phyloP scores from a whole-genome alignment of 352 stramenopile genomes.

The Nothophytophthora sp. region DNA sequence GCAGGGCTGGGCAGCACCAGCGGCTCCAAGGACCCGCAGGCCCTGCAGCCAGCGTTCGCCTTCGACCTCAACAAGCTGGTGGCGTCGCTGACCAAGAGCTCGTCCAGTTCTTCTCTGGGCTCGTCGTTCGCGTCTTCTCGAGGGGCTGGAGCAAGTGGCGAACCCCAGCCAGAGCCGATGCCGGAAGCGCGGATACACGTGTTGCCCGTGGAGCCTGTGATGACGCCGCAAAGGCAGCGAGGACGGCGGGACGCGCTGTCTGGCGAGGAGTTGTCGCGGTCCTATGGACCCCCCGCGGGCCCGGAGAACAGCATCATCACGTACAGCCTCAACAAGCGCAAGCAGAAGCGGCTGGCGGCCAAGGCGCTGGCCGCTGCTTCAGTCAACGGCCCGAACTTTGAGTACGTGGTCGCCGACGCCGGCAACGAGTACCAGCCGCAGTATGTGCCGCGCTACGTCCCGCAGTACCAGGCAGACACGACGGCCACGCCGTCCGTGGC shows the following conservation, averaged over 20 bases:
- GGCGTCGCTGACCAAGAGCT: slow-evolving; percentile 34
- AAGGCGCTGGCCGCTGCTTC: slow-evolving; percentile 36
- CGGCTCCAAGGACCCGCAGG: slow-evolving; percentile 31
- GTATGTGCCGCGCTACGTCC: slow-evolving; percentile 35
- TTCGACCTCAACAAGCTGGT: slow-evolving; percentile 65
- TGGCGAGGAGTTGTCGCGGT: slow-evolving; percentile 28
- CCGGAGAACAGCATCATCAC: slow-evolving; percentile 52
- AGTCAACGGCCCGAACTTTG: slow-evolving; percentile 24
- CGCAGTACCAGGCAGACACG: slow-evolving; percentile 31
- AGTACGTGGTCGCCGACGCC: slow-evolving; percentile 32
- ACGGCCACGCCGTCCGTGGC: background rate
- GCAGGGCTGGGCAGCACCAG: slow-evolving; percentile 33
- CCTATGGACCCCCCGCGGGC: slow-evolving; percentile 5
- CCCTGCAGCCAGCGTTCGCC: slow-evolving; percentile 50
- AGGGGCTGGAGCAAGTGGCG: slow-evolving; percentile 20
- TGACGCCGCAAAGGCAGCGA: slow-evolving; percentile 20
- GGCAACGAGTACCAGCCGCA: slow-evolving; percentile 27
- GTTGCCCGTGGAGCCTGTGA: slow-evolving; percentile 10
- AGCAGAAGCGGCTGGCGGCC: slow-evolving; percentile 49
- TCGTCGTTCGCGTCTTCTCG: slow-evolving; percentile 37
- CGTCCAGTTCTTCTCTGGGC: slow-evolving; percentile 20
- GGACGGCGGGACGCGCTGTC: slow-evolving; percentile 43
- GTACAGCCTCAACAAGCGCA: slow-evolving; percentile 63
- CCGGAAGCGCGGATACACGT: slow-evolving; percentile 35
- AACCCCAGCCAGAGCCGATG: slow-evolving; percentile 21